phyloP scores from a whole-genome alignment of 2,329 filamentous ascomycete species.

The Trichoderma cornu-damae region DNA sequence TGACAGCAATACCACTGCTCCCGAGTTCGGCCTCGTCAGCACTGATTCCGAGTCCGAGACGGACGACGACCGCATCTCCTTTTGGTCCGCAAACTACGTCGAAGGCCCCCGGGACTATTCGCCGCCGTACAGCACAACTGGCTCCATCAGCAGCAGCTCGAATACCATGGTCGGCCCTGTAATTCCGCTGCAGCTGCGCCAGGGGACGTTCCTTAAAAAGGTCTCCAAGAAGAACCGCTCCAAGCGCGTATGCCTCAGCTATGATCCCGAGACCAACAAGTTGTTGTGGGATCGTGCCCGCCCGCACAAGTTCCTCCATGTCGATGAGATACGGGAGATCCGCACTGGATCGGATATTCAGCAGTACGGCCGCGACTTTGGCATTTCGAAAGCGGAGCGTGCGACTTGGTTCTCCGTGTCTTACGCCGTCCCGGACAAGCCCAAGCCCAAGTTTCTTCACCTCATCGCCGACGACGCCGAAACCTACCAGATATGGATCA shows the following conservation, averaged over 20 bases:
- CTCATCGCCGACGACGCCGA: constrained; percentile 72
- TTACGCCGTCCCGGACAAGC: constrained; percentile 72
- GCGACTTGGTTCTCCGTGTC: constrained; percentile 83
- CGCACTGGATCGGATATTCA: constrained; percentile 76
- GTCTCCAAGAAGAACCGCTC: constrained; percentile 75
- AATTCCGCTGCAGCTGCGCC: constrained; percentile 69
- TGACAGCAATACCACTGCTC: constrained; percentile 74
- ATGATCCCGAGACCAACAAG: constrained; percentile 79
- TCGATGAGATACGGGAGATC: constrained; percentile 93
- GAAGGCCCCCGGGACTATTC: constrained; percentile 42
- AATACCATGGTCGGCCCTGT: constrained; percentile 59
- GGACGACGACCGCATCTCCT: constrained; percentile 40
- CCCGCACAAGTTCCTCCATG: constrained; percentile 79
- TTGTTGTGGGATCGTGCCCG: constrained; percentile 81
- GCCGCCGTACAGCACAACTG: constrained; percentile 44
- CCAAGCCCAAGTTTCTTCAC: constrained; percentile 82
- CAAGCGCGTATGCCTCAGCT: constrained; percentile 64
- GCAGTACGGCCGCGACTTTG: constrained; percentile 83
- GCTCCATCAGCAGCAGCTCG: constrained; percentile 42
- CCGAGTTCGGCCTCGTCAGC: constrained; percentile 40
- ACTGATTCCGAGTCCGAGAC: constrained; percentile 56
- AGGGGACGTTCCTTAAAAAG: constrained; percentile 74
- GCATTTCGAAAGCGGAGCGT: constrained; percentile 61
- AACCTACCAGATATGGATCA: constrained; percentile 73
- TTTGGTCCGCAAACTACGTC: constrained; percentile 37